Conservation (phyloP, 2,329 filamentous ascomycete genomes). For the Neobulgaria alba region DNA sequence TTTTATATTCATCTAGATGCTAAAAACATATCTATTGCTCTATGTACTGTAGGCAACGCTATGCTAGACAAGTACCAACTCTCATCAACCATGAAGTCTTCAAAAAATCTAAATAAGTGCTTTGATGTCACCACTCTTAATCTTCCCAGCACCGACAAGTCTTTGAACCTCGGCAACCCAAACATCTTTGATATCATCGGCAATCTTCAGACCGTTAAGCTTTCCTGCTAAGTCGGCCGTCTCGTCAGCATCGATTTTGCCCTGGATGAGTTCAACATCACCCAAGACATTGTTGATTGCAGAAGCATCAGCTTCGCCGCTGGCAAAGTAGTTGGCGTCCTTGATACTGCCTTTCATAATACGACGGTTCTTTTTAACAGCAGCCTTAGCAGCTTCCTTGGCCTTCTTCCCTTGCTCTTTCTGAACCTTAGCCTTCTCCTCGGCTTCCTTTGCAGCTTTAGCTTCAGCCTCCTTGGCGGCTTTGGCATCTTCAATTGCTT, state of each 20-base stretch:
- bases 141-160: constrained; percentile 72
- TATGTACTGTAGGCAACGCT: no score
- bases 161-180: constrained; percentile 73
- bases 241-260: constrained; percentile 85
- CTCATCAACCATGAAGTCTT: no score
- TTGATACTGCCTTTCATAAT: constrained; percentile 89
- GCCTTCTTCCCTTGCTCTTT: constrained; percentile 86
- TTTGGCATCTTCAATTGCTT: constrained; percentile 74
- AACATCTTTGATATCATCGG: constrained; percentile 74
- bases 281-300: constrained; percentile 76
- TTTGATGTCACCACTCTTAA: constrained; percentile 78
- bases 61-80: no score
- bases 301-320: constrained; percentile 61
- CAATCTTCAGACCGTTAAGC: constrained; percentile 70
- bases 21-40: no score
- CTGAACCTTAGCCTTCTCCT: constrained; percentile 76
- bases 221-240: constrained; percentile 74
- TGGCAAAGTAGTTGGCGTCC: constrained; percentile 92
- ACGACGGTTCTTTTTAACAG: constrained; percentile 99
- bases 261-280: constrained; percentile 80
- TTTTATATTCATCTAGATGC: no score
- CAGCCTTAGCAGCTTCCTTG: constrained; percentile 97
- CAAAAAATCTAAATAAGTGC: constrained; percentile 35
- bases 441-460: constrained; percentile 70
- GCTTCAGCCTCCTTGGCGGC: constrained; percentile 79